Percentiles rank a stretch among this genome's conserved stretches.
phyloP scores from a whole-genome alignment of 2,329 filamentous ascomycete species.

The Aureobasidium lini region DNA sequence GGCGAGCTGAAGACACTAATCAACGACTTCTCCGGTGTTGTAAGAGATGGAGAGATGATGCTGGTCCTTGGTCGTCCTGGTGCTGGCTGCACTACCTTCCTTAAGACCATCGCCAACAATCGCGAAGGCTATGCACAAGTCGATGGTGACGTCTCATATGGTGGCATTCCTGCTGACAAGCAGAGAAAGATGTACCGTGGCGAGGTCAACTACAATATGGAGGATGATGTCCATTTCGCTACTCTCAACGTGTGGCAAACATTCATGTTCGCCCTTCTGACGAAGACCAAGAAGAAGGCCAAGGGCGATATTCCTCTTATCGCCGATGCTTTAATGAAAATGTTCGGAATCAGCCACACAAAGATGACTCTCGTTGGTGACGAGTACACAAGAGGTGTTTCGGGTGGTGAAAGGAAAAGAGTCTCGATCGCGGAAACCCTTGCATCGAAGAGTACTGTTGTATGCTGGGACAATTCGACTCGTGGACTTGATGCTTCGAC shows the following conservation, averaged over 20 bases:
- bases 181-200: slow-evolving; percentile 63
- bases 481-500: slow-evolving; percentile 73
- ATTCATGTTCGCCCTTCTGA: slow-evolving; percentile 64
- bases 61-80: slow-evolving; percentile 66
- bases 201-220: slow-evolving; percentile 70
- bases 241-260: slow-evolving; percentile 71
- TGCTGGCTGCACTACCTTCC: slow-evolving; percentile 66
- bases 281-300: slow-evolving; percentile 64
- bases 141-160: slow-evolving; percentile 63
- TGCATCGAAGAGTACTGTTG: slow-evolving; percentile 63
- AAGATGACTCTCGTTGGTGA: slow-evolving; percentile 70
- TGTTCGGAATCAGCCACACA: slow-evolving; percentile 73
- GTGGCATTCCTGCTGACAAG: slow-evolving; percentile 60
- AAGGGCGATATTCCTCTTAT: slow-evolving; percentile 59
- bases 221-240: slow-evolving; percentile 70
- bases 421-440: slow-evolving; percentile 73
- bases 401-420: slow-evolving; percentile 73
- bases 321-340: slow-evolving; percentile 62
- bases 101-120: slow-evolving; percentile 68
- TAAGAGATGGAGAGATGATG: slow-evolving; percentile 61
- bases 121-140: slow-evolving; percentile 58
- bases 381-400: slow-evolving; percentile 63
- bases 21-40: slow-evolving; percentile 59
- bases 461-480: slow-evolving; percentile 75
- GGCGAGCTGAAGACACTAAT: slow-evolving; percentile 50